Evolutionary conservation across 73 alveolate genomes (phyloP), one percentile per base, ranked within the genome.

Genomic region (Paramecium primaurelia): DNA sequence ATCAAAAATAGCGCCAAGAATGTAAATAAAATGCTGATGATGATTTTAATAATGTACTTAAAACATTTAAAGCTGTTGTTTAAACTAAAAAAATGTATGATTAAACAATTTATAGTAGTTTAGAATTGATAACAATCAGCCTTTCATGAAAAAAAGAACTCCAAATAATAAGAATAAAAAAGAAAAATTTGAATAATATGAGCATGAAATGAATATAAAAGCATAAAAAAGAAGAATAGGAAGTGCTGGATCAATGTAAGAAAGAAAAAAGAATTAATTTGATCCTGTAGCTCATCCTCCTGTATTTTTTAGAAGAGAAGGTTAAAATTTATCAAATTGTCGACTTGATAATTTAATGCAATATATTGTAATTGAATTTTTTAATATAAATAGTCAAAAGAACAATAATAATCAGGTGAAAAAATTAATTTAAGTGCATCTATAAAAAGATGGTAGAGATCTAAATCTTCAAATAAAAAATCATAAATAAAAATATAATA

Each of bases 231-330:
- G 84, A 26, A 64, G 84, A 64, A 64, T 64, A 32, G 84, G 84
- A 12, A 64, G 84, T 64, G 84, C 84, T 32, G 84, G 84, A 11
- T 64, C 84, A 11, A 64, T 64, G 84, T n/a, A 64, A 28, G 84
- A 64, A 64, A 64, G 84, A 34, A 64, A 64, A n/a, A 64, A 64
- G 47, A 64, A 64, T 34, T 34, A 64, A 14, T 64, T 64, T 64
- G 84, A 64, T 64, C 84, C 84, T 64, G 30, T 64, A 3, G 84
- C 84, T 14, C 84, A 64, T 64, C 84, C 84, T 34, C 84, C 84
- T 12, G 84, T 64, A 6, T 64, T 64, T 64, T 64, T 64, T 32
- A 64, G 84, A 34, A 64, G 84, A 6, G 84, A 64, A 64, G 84
- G 84, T 4, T 8, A 64, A 64, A 64, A 64, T 64, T 26, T 64